These are phyloP conservation scores for Clavispora asparagi DNA, from an alignment of 805 yeast genomes.

Conservation along the genomic window DNA sequence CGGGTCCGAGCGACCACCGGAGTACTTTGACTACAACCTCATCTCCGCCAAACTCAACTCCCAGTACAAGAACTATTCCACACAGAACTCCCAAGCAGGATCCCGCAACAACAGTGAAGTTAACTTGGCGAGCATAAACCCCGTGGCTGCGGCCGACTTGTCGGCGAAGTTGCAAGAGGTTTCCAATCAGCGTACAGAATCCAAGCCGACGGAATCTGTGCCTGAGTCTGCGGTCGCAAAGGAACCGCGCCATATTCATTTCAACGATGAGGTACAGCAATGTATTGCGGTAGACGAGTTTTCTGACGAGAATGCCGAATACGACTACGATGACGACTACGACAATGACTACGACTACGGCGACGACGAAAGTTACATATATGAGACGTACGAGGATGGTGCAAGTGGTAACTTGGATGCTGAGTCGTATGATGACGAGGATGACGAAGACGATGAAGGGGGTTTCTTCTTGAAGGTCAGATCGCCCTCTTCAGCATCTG, in stretches of 20 bases:
- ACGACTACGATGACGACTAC: conserved; percentile 12
- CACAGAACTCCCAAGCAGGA: conserved; percentile 31
- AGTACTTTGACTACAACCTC: conserved; percentile 40
- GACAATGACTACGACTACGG: conserved; percentile 18
- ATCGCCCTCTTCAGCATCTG: conserved; percentile 32
- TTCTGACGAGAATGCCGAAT: conserved; percentile 8
- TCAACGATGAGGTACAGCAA: conserved; percentile 91
- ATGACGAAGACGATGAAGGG: conserved; percentile 56
- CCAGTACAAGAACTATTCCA: conserved; percentile 24
- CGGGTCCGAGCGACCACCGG: conserved; percentile 24
- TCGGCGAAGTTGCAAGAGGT: conserved; percentile 3
- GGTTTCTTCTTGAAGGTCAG: conserved; percentile 61
- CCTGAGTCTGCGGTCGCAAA: conserved; percentile 13
- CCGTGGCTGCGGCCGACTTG: conserved; percentile 2
- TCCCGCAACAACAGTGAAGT: conserved; percentile 17
- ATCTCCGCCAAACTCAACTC: conserved; percentile 38
- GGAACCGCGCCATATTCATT: conserved; percentile 73
- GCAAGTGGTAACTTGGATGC: conserved; percentile 15
- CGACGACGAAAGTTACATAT: conserved; percentile 12
- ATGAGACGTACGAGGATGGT: conserved; percentile 12
- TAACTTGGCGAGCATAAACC: conserved; percentile 15
- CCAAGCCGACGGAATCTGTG: background rate
- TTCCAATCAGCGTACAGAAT: background rate
- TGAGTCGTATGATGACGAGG: conserved; percentile 24
- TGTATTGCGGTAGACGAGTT: conserved; percentile 65